Conservation (phyloP, 108 stramenopile genomes). For the Pseudonitzschia delicatissima region DNA sequence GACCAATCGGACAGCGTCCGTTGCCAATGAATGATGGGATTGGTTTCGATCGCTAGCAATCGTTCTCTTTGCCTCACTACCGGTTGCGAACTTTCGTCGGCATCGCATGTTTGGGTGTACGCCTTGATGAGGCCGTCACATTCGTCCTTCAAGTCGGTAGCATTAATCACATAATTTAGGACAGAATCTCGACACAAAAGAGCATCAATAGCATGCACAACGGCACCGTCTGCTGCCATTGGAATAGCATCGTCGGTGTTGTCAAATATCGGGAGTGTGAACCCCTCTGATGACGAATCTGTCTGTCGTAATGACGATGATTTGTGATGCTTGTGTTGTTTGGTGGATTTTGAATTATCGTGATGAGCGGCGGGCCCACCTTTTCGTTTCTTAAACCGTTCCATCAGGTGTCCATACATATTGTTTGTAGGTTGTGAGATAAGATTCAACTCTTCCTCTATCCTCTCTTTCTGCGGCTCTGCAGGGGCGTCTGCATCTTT, state of each 20-base stretch:
- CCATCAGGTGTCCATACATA: too few relatives aligned
- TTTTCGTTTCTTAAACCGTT: too few relatives aligned
- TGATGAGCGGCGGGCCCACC: too few relatives aligned
- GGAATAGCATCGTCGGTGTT: conserved; percentile 27
- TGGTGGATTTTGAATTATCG: background rate
- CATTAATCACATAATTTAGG: conserved; percentile 82
- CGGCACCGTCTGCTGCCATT: conserved; percentile 16
- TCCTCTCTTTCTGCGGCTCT: too few relatives aligned
- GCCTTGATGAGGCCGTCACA: conserved; percentile 83
- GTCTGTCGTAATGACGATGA: background rate
- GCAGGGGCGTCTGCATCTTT: too few relatives aligned
- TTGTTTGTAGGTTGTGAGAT: too few relatives aligned
- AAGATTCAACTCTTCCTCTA: too few relatives aligned
- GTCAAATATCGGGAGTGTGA: background rate
- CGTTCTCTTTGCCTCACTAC: background rate
- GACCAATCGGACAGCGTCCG: background rate
- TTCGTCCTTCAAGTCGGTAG: conserved; percentile 83
- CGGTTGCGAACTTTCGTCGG: background rate
- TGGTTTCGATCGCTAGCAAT: background rate
- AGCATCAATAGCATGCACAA: conserved; percentile 50
- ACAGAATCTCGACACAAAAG: conserved; percentile 71
- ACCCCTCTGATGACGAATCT: background rate
- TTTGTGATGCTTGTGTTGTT: background rate
- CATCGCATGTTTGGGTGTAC: conserved; percentile 75
- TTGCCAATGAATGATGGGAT: conserved; percentile 24